phyloP scores from a whole-genome alignment of 148 eudicot species.

The Silene conica region DNA sequence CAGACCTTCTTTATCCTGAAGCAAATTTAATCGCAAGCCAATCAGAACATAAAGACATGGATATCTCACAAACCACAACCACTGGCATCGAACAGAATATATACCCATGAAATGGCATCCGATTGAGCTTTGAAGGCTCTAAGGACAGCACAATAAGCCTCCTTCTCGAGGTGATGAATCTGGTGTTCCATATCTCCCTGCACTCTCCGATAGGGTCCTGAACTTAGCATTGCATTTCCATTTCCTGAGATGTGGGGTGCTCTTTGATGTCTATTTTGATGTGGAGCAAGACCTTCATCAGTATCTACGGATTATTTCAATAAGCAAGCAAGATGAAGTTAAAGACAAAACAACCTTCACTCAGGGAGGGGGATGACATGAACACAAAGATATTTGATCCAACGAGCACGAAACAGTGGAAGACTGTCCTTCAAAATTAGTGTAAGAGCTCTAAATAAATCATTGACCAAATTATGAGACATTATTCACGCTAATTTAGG shows the following conservation, averaged over 20 bases:
- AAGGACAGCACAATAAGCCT: slow-evolving; percentile 79
- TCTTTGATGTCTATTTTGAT: slow-evolving; percentile 37
- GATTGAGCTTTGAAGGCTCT: slow-evolving; percentile 97
- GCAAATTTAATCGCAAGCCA: slow-evolving; percentile 13
- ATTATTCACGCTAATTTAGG: too few relatives aligned
- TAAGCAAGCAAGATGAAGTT: slow-evolving; percentile 21
- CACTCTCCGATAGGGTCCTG: slow-evolving; percentile 41
- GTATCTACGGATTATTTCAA: slow-evolving; percentile 38
- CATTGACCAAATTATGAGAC: too few relatives aligned
- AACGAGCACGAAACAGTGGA: neutral
- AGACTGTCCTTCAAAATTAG: neutral
- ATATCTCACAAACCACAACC: slow-evolving; percentile 14
- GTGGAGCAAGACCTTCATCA: slow-evolving; percentile 49
- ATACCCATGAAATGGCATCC: slow-evolving; percentile 94
- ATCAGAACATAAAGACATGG: slow-evolving; percentile 19
- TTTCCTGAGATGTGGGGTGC: slow-evolving; percentile 32
- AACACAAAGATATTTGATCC: neutral
- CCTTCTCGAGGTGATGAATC: slow-evolving; percentile 88
- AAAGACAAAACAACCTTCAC: neutral
- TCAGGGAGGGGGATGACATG: neutral
- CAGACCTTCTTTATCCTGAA: slow-evolving; percentile 85
- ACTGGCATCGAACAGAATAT: slow-evolving; percentile 8
- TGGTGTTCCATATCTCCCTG: slow-evolving; percentile 72
- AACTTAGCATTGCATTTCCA: slow-evolving; percentile 39
- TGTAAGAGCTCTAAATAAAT: neutral